A percentile compares a stretch with the other conserved stretches of the same genome.
phyloP scores from a whole-genome alignment of 768 basidiomycete species.

The Phallus indusiatus region DNA sequence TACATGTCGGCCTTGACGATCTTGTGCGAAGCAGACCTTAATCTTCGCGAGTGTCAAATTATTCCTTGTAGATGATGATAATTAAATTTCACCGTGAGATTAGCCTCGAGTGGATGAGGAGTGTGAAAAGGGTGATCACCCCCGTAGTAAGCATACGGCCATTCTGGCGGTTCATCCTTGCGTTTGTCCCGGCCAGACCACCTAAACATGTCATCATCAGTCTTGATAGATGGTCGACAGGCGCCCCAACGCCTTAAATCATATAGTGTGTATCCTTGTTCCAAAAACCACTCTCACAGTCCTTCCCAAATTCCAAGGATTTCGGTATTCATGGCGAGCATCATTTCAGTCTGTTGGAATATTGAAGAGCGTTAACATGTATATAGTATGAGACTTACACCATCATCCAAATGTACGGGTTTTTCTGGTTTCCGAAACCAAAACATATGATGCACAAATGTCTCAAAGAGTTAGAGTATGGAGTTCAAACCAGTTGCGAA shows the following conservation, averaged over 20 bases:
- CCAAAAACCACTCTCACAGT: not conserved
- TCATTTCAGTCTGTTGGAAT: too few species aligned
- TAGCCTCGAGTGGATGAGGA: not conserved
- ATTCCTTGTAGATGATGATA: not conserved
- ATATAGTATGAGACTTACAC: too few species aligned
- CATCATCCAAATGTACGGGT: too few species aligned
- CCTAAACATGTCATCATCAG: not conserved
- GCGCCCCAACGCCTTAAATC: not conserved
- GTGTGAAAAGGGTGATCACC: not conserved
- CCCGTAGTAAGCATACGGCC: not conserved
- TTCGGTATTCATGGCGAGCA: not conserved
- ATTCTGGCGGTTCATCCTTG: not conserved
- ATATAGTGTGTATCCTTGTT: not conserved
- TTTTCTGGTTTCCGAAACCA: too few species aligned
- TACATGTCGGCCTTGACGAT: slow-evolving; percentile 16
- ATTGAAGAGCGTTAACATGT: too few species aligned
- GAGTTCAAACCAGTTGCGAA: too few species aligned
- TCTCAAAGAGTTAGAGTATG: too few species aligned
- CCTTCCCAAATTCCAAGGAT: not conserved
- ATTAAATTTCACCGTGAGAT: not conserved
- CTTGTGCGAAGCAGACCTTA: slow-evolving; percentile 16
- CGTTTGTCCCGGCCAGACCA: not conserved
- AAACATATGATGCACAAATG: too few species aligned
- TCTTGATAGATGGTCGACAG: not conserved
- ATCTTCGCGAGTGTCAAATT: not conserved